phyloP scores from a whole-genome alignment of 2,329 filamentous ascomycete genomes.

The Taxawa tesnikishii region DNA sequence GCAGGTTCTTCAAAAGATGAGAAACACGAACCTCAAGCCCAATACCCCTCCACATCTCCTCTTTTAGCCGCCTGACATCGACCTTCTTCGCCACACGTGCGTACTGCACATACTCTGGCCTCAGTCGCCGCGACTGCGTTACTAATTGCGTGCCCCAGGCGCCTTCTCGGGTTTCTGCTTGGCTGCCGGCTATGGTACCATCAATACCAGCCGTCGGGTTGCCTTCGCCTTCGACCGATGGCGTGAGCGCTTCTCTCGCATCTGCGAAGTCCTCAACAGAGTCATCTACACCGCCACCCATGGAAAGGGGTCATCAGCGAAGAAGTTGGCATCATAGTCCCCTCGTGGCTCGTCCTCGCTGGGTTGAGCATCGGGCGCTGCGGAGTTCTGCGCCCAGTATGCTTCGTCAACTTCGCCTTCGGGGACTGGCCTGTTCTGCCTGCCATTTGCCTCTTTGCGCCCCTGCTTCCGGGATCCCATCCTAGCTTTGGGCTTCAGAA shows the following conservation, averaged over 20 bases:
- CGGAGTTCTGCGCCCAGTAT: slow-evolving; percentile 74
- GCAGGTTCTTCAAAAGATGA: too few relatives aligned
- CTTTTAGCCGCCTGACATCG: slow-evolving; percentile 50
- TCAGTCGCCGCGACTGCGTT: slow-evolving; percentile 45
- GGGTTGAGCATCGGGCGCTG: slow-evolving; percentile 17
- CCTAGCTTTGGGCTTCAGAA: slow-evolving; percentile 86
- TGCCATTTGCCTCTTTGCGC: slow-evolving; percentile 32
- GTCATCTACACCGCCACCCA: slow-evolving; percentile 50
- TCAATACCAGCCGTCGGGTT: slow-evolving; percentile 17
- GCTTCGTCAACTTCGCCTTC: slow-evolving; percentile 84
- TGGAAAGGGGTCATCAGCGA: slow-evolving; percentile 73
- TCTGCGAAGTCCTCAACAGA: slow-evolving; percentile 72
- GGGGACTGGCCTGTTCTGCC: slow-evolving; percentile 37
- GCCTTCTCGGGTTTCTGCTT: too few relatives aligned
- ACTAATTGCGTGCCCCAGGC: slow-evolving; percentile 52
- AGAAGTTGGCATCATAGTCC: slow-evolving; percentile 95
- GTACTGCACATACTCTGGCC: slow-evolving; percentile 55
- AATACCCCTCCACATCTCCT: slow-evolving; percentile 54
- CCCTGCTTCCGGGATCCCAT: slow-evolving; percentile 55
- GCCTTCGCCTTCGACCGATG: slow-evolving; percentile 43
- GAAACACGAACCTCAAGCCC: slow-evolving; percentile 27
- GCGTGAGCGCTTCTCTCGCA: slow-evolving; percentile 67
- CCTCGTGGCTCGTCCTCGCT: slow-evolving; percentile 47
- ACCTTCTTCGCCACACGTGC: slow-evolving; percentile 56
- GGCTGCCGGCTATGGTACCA: slow-evolving; percentile 26